Evolutionary conservation across 306 rosid species (phyloP).

Genomic region (Ceratonia siliqua): DNA sequence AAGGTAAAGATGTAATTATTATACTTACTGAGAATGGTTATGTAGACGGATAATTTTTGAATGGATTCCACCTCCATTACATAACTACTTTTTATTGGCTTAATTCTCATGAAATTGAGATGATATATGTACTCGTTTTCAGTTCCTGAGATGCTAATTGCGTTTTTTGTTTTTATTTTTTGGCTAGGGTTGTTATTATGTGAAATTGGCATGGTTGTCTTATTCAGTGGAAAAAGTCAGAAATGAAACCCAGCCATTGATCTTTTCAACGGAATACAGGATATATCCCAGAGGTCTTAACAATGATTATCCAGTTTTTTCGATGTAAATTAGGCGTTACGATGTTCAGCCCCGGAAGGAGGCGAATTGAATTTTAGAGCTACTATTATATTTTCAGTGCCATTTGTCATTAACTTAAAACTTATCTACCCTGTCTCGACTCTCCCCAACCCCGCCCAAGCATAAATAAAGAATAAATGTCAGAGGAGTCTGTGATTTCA

Average conservation of each 20-base stretch:
- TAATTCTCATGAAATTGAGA: background rate
- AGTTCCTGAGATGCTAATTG: background rate
- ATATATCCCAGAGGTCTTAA: conserved; percentile 15
- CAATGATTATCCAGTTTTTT: background rate
- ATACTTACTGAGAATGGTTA: no score
- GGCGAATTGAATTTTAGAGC: conserved; percentile 28
- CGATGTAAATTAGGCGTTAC: conserved; percentile 18
- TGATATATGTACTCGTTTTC: conserved; percentile 17
- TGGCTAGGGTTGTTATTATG: conserved; percentile 5
- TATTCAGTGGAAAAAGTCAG: conserved; percentile 10
- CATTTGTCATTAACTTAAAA: conserved; percentile 9
- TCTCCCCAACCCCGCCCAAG: background rate
- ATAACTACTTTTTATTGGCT: no score
- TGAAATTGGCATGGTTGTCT: conserved; percentile 15
- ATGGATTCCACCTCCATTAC: no score
- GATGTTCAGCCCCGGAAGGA: conserved; percentile 12
- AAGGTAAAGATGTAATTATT: conserved; percentile 19
- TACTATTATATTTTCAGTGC: background rate
- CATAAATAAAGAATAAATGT: conserved; percentile 22
- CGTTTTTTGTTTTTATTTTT: background rate
- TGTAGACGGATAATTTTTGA: no score
- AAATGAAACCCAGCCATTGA: conserved; percentile 20
- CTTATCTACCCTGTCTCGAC: background rate
- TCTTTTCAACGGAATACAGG: conserved; percentile 16
- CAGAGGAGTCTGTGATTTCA: background rate